Percentiles rank a stretch among this genome's conserved stretches.
Conservation (phyloP, 129 eudicot species). For the Escallonia herrerae region DNA sequence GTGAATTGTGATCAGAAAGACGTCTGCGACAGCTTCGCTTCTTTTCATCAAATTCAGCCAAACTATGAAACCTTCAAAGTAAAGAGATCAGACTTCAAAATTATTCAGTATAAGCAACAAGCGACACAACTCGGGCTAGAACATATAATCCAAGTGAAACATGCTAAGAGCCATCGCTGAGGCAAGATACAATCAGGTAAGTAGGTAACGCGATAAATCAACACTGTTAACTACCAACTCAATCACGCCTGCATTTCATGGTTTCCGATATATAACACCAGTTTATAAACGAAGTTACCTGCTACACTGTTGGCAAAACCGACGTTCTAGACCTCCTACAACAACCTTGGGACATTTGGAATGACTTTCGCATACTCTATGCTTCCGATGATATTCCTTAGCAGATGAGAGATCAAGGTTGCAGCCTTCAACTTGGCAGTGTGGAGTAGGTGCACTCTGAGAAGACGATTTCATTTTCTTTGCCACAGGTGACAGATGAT, state of each 20-base stretch:
- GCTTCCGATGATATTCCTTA: constrained; percentile 87
- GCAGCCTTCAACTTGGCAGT: constrained; percentile 92
- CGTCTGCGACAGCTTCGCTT: constrained; percentile 87
- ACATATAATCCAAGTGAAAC: too few species aligned
- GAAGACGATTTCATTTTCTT: constrained; percentile 51
- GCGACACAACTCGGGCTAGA: too few species aligned
- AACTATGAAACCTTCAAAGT: constrained; percentile 66
- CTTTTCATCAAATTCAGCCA: constrained; percentile 76
- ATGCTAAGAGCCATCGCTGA: too few species aligned
- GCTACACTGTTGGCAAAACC: constrained; percentile 99
- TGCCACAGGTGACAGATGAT: constrained; percentile 31
- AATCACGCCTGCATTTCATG: neutral
- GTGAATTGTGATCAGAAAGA: constrained; percentile 90
- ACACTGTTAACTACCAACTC: neutral
- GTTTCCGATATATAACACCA: neutral
- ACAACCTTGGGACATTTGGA: constrained; percentile 68
- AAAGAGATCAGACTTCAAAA: neutral
- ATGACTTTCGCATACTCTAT: constrained; percentile 81
- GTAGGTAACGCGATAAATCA: neutral
- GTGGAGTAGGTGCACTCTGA: constrained; percentile 30
- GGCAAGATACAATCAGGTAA: neutral
- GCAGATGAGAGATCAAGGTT: constrained; percentile 78
- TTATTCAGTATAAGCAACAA: too few species aligned
- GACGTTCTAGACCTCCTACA: constrained; percentile 69
- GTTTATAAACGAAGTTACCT: constrained; percentile 36